These are phyloP conservation scores for Mucor racemosus DNA, from an alignment of 371 early-diverging fungal species.

Conservation along the genomic window DNA sequence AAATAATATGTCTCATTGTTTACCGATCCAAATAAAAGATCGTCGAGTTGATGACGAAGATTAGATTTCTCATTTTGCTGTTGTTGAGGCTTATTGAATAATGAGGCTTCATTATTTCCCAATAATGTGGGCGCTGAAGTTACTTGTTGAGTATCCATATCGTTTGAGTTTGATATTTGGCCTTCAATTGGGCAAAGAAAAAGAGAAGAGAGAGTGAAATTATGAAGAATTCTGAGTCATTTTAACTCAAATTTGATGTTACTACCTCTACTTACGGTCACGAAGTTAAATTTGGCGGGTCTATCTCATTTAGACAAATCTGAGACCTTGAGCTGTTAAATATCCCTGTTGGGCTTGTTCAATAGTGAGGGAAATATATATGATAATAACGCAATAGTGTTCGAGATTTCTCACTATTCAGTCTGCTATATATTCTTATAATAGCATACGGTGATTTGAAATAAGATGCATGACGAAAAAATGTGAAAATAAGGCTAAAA, in stretches of 20 bases:
- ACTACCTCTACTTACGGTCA: not conserved
- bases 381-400: not conserved
- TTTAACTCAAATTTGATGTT: conserved; percentile 6
- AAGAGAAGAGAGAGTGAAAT: not conserved
- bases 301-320: not conserved
- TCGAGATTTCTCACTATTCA: not conserved
- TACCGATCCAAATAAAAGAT: conserved; percentile 43
- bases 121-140: conserved; percentile 4
- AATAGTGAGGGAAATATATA: not conserved
- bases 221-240: conserved; percentile 5
- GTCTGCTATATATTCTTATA: not conserved
- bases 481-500: not conserved
- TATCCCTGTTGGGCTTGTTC: not conserved
- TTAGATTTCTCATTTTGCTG: conserved; percentile 14
- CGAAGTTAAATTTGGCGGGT: not conserved
- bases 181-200: conserved; percentile 5
- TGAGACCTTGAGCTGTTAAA: not conserved
- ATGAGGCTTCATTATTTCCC: not conserved
- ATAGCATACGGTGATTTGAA: too few relatives aligned
- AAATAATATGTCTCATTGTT: not conserved
- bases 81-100: conserved; percentile 5
- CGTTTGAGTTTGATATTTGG: not conserved
- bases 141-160: conserved; percentile 27
- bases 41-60: conserved; percentile 32
- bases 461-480: too few relatives aligned